These are phyloP conservation scores for Gracilariopsis chorda DNA, from an alignment of 23 red algal species.

Conservation along the genomic window DNA sequence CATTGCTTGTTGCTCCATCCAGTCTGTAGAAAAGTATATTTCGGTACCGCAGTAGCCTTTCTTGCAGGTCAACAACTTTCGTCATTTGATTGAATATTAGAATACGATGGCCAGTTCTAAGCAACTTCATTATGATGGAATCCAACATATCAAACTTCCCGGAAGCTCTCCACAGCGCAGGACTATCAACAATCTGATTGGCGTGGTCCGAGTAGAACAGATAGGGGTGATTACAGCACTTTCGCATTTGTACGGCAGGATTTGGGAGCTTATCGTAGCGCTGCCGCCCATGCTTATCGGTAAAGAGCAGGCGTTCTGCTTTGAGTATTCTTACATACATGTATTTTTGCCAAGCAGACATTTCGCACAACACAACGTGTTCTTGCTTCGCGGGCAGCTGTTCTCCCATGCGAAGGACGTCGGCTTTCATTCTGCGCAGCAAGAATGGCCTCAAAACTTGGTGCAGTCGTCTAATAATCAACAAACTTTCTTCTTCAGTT, in stretches of 20 bases:
- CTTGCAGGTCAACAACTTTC: conserved; percentile 95
- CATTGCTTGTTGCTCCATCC: conserved; percentile 85
- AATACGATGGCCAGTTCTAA: conserved; percentile 86
- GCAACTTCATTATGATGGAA: conserved; percentile 86
- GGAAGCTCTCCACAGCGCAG: conserved; percentile 76
- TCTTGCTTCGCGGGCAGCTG: conserved; percentile 93
- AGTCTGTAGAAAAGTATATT: conserved; percentile 88
- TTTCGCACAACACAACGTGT: conserved; percentile 93
- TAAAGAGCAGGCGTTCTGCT: conserved; percentile 87
- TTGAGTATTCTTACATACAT: conserved; percentile 84
- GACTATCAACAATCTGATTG: conserved; percentile 54
- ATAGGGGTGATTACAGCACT: conserved; percentile 98
- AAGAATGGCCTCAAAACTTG: conserved; percentile 96
- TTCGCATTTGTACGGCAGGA: conserved; percentile 91
- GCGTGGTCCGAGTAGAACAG: conserved; percentile 82
- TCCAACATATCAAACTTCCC: conserved; percentile 99
- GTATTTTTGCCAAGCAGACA: conserved; percentile 93
- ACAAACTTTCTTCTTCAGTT: conserved; percentile 93
- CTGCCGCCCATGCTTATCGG: conserved; percentile 74
- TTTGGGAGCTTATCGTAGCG: conserved; percentile 92
- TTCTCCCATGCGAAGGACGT: conserved; percentile 94
- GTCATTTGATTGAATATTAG: conserved; percentile 99
- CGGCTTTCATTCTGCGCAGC: conserved; percentile 86
- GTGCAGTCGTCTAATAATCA: conserved; percentile 94
- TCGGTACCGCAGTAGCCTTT: conserved; percentile 77